A percentile compares a stretch with the other conserved stretches of the same genome.
Conservation (phyloP, 1,139 yeast genomes). For the Magnusiomyces suaveolens region DNA sequence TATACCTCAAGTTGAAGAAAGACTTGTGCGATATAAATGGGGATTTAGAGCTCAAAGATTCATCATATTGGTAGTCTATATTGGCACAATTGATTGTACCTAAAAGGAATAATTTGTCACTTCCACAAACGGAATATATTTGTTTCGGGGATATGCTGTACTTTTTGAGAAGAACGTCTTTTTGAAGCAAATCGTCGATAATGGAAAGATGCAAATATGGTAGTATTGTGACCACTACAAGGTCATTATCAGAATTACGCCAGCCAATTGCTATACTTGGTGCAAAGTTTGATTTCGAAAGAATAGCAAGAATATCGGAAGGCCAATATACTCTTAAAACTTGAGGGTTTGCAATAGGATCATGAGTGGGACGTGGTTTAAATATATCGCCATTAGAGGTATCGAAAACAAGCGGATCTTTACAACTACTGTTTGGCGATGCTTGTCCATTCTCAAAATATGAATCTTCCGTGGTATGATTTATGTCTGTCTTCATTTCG, state of each 20-base stretch:
- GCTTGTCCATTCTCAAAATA: too few relatives aligned
- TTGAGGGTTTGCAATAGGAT: neutral
- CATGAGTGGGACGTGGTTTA: neutral
- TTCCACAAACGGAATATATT: constrained; percentile 26
- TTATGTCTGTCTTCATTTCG: too few relatives aligned
- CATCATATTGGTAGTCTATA: neutral
- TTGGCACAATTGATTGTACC: constrained; percentile 22
- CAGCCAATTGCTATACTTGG: constrained; percentile 31
- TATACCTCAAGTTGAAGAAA: neutral
- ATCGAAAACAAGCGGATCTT: neutral
- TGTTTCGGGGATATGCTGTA: constrained; percentile 21
- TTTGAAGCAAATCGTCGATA: constrained; percentile 23
- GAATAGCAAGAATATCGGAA: constrained; percentile 22
- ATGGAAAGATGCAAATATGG: constrained; percentile 25
- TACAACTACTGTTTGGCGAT: too few relatives aligned
- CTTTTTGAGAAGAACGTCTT: constrained; percentile 24
- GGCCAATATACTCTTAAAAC: constrained; percentile 34
- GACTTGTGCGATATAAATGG: neutral
- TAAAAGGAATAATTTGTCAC: constrained; percentile 23
- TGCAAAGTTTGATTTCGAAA: constrained; percentile 16
- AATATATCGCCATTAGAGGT: too few relatives aligned
- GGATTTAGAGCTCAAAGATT: neutral
- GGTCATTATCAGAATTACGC: constrained; percentile 25
- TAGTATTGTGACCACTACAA: constrained; percentile 30
- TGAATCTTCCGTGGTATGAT: too few relatives aligned